These are phyloP conservation scores for Solanum pinnatisectum DNA, from an alignment of 257 asterid species.

Conservation along the genomic window DNA sequence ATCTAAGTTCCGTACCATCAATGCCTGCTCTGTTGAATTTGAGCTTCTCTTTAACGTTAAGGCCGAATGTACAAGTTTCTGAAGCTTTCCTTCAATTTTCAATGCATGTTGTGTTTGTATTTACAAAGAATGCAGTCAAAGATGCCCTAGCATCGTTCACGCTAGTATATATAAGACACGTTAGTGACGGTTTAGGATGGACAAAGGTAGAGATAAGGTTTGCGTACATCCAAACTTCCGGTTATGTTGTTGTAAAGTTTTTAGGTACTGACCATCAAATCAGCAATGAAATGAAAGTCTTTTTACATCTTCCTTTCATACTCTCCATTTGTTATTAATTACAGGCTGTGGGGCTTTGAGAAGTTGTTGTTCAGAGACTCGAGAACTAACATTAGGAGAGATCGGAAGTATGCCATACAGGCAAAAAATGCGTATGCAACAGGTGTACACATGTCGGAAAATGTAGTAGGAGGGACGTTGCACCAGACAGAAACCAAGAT, in stretches of 20 bases:
- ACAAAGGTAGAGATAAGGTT: too few species aligned
- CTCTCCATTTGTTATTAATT: not conserved
- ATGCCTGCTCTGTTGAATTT: not conserved
- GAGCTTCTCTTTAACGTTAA: not conserved
- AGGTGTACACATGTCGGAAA: constrained; percentile 76
- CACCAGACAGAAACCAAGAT: constrained; percentile 54
- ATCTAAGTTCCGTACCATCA: not conserved
- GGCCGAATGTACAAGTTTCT: not conserved
- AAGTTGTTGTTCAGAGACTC: constrained; percentile 58
- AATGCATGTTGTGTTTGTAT: not conserved
- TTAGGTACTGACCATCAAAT: not conserved
- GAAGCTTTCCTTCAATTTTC: not conserved
- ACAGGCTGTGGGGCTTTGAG: constrained; percentile 82
- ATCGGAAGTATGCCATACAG: constrained; percentile 66
- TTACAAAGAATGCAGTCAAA: not conserved
- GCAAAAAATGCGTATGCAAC: constrained; percentile 62
- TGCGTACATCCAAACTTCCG: too few species aligned
- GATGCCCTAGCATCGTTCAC: not conserved
- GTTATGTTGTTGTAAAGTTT: not conserved
- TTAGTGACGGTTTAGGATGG: not conserved
- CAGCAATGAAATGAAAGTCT: not conserved
- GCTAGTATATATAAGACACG: not conserved
- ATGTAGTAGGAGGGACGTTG: constrained; percentile 44
- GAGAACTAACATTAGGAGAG: constrained; percentile 45
- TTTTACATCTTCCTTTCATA: not conserved